Evolutionary conservation across 768 basidiomycete species (phyloP).

Genomic region (Hysterangium stoloniferum): DNA sequence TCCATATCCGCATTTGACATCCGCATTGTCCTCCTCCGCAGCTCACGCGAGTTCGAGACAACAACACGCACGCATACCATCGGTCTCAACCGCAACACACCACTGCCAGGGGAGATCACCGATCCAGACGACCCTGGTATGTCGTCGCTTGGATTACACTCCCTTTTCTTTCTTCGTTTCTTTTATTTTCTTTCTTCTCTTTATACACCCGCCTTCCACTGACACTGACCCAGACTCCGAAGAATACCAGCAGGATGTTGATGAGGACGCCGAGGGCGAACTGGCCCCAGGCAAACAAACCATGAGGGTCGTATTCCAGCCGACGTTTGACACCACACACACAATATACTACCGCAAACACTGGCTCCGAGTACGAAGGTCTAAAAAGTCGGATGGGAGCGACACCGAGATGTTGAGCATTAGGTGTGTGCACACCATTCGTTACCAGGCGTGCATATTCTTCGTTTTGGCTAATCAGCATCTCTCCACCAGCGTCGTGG

Average conservation of each 20-base stretch:
- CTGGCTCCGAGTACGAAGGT: slow-evolving; percentile 71
- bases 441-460: background rate
- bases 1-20: background rate
- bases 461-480: background rate
- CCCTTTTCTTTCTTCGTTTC: slow-evolving; percentile 34
- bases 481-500: slow-evolving; percentile 59
- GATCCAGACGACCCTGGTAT: slow-evolving; percentile 13
- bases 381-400: slow-evolving; percentile 60
- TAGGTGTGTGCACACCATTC: slow-evolving; percentile 53
- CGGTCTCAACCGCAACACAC: slow-evolving; percentile 8
- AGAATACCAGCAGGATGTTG: slow-evolving; percentile 27
- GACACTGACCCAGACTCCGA: slow-evolving; percentile 40
- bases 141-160: background rate
- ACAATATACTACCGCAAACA: slow-evolving; percentile 83
- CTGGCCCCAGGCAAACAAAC: slow-evolving; percentile 51
- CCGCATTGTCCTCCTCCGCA: slow-evolving; percentile 6
- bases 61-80: slow-evolving; percentile 68
- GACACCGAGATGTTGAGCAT: slow-evolving; percentile 71
- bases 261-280: slow-evolving; percentile 32
- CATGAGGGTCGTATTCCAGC: slow-evolving; percentile 82
- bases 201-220: background rate
- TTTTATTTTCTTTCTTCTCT: slow-evolving; percentile 19
- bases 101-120: slow-evolving; percentile 5
- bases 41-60: slow-evolving; percentile 79
- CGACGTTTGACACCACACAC: slow-evolving; percentile 80